Evolutionary conservation across 2,329 filamentous ascomycete species (phyloP).

Genomic region (Myriosclerotinia duriaeana): DNA sequence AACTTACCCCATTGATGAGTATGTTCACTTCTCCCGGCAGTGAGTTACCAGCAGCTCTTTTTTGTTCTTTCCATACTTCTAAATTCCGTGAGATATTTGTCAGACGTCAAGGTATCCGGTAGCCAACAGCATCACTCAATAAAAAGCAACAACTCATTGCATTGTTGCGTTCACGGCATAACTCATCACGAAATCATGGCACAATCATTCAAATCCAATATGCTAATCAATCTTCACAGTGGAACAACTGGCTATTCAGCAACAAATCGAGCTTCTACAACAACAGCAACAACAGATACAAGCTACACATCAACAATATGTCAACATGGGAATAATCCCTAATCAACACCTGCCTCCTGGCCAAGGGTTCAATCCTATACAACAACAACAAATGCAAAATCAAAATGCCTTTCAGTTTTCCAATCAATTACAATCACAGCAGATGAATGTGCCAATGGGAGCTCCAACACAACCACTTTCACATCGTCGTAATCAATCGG

Average conservation of each 20-base stretch:
- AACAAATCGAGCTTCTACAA: slow-evolving; percentile 96
- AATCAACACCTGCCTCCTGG: slow-evolving; percentile 73
- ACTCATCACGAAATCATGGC: slow-evolving; percentile 26
- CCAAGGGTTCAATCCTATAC: slow-evolving; percentile 69
- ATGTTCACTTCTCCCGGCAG: slow-evolving; percentile 64
- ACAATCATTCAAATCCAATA: not conserved
- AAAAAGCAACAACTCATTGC: slow-evolving; percentile 12
- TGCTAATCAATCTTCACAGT: slow-evolving; percentile 53
- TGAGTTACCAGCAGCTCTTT: slow-evolving; percentile 47
- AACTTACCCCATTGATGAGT: slow-evolving; percentile 97
- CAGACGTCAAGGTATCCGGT: slow-evolving; percentile 33
- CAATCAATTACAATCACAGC: slow-evolving; percentile 69
- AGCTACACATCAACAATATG: slow-evolving; percentile 94
- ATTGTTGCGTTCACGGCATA: not conserved
- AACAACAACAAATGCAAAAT: slow-evolving; percentile 70
- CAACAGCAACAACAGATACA: slow-evolving; percentile 98
- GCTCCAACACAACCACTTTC: slow-evolving; percentile 74
- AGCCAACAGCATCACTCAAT: not conserved
- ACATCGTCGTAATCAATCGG: slow-evolving; percentile 97
- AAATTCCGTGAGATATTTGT: slow-evolving; percentile 24
- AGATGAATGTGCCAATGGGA: slow-evolving; percentile 72
- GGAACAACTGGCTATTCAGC: slow-evolving; percentile 96
- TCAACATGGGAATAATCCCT: slow-evolving; percentile 93
- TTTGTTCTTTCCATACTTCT: slow-evolving; percentile 16
- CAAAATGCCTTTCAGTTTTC: slow-evolving; percentile 90